Percentiles rank a stretch among this genome's conserved stretches.
These are phyloP conservation scores for Claviceps sp. DNA, from an alignment of 2,329 filamentous ascomycete genomes.

Conservation along the genomic window DNA sequence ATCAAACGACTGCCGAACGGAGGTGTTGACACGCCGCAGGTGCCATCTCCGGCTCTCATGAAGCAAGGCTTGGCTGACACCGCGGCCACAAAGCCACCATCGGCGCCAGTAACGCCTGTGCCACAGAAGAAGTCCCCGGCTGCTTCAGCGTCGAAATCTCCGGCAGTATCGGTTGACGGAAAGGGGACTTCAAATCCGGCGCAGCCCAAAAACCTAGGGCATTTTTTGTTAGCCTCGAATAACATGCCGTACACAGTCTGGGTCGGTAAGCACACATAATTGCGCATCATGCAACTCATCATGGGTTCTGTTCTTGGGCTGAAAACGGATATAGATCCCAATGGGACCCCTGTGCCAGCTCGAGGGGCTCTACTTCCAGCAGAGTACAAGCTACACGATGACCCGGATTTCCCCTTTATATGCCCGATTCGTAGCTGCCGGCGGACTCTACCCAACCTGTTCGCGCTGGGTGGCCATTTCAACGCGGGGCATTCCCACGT, in stretches of 20 bases:
- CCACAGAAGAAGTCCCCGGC: not conserved
- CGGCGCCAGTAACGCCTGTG: not conserved
- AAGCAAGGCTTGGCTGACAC: not conserved
- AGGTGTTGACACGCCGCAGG: not conserved
- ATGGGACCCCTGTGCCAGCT: not conserved
- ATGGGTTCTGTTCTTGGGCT: not conserved
- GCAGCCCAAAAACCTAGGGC: not conserved
- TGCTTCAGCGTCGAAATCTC: not conserved
- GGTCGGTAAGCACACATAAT: not conserved
- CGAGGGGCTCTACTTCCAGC: constrained; percentile 20
- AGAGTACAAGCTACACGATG: constrained; percentile 15
- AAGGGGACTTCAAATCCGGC: not conserved
- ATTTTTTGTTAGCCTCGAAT: not conserved
- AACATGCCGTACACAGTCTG: constrained; percentile 1
- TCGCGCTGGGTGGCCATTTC: constrained; percentile 15
- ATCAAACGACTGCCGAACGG: not conserved
- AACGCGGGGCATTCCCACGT: constrained; percentile 11
- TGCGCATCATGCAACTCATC: not conserved
- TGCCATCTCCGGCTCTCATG: not conserved
- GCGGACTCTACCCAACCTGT: constrained; percentile 12
- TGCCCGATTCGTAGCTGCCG: constrained; percentile 26
- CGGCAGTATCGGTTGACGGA: not conserved
- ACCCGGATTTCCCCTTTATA: constrained; percentile 15
- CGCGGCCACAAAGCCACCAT: not conserved
- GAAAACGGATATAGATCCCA: not conserved